Conservation (phyloP, 805 yeast species). For the Hanseniaspora valbyensis region DNA sequence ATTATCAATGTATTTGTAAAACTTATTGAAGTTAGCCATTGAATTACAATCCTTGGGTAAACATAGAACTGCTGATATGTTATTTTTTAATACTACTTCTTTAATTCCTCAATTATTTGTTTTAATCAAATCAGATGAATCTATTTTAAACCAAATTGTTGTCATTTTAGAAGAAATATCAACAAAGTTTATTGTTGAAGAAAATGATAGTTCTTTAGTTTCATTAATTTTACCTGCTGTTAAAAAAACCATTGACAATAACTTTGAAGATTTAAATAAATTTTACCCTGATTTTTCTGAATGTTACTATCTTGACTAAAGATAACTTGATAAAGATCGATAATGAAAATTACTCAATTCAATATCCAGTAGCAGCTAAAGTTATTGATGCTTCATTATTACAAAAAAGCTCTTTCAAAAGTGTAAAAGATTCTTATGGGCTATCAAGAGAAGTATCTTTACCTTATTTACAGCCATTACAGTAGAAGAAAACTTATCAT, state of each 20-base stretch:
- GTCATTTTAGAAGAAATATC: slow-evolving; percentile 11
- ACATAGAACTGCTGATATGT: slow-evolving; percentile 48
- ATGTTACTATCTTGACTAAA: slow-evolving; percentile 7
- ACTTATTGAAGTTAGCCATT: slow-evolving; percentile 45
- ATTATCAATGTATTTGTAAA: slow-evolving; percentile 39
- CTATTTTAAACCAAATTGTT: neutral
- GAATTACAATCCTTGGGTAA: slow-evolving; percentile 38
- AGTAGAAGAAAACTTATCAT: slow-evolving; percentile 32
- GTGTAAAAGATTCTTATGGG: slow-evolving; percentile 40
- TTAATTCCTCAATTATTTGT: slow-evolving; percentile 55
- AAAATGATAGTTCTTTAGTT: slow-evolving; percentile 12
- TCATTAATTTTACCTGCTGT: slow-evolving; percentile 42
- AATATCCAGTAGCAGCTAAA: slow-evolving; percentile 16
- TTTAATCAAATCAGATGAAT: slow-evolving; percentile 30
- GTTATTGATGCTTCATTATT: slow-evolving; percentile 14
- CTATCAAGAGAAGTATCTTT: slow-evolving; percentile 47
- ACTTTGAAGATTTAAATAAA: slow-evolving; percentile 33
- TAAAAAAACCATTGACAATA: slow-evolving; percentile 29
- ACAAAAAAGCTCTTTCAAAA: slow-evolving; percentile 17
- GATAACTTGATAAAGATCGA: slow-evolving; percentile 16
- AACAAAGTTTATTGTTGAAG: slow-evolving; percentile 18
- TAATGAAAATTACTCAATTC: slow-evolving; percentile 15
- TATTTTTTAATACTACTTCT: slow-evolving; percentile 50
- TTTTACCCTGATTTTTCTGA: slow-evolving; percentile 33
- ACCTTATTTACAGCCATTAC: slow-evolving; percentile 46